Conservation (phyloP, 2,329 filamentous ascomycete species). For the Ophiostoma sp. region DNA sequence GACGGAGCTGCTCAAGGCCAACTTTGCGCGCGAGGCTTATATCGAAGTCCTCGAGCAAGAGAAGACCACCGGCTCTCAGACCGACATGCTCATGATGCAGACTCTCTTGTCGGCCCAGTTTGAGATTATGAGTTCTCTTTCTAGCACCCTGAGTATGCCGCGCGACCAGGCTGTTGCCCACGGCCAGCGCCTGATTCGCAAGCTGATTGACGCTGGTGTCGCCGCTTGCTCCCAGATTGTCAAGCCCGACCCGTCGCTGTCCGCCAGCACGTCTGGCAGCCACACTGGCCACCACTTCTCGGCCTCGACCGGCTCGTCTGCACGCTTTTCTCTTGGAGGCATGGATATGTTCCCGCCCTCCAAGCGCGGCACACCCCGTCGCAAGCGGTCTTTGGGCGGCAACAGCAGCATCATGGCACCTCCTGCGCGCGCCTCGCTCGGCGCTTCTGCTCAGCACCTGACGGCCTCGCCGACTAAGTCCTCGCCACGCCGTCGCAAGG, state of each 20-base stretch:
- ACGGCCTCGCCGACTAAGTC: conserved; percentile 67
- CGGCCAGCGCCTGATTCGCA: conserved; percentile 73
- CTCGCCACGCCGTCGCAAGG: conserved; percentile 79
- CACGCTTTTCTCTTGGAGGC: conserved; percentile 46
- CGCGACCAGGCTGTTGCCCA: conserved; percentile 80
- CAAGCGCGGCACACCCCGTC: conserved; percentile 74
- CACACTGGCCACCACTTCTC: not conserved
- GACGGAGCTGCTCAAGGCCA: conserved; percentile 79
- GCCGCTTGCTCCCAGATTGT: conserved; percentile 78
- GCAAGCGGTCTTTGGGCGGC: conserved; percentile 55
- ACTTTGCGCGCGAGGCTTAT: conserved; percentile 78
- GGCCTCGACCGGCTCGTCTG: not conserved
- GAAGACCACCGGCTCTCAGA: conserved; percentile 53
- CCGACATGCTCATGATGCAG: conserved; percentile 77
- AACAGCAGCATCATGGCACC: not conserved
- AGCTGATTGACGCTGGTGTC: conserved; percentile 75
- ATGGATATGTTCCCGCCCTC: conserved; percentile 69
- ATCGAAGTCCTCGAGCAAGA: conserved; percentile 80
- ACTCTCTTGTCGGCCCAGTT: conserved; percentile 87
- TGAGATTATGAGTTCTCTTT: conserved; percentile 81
- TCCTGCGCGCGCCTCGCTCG: not conserved
- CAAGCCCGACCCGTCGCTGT: conserved; percentile 71
- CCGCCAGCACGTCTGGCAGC: not conserved
- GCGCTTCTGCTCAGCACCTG: conserved; percentile 38
- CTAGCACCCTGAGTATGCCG: conserved; percentile 77